These are phyloP conservation scores for Ganoderma resinaceum DNA, from an alignment of 1,284 basidiomycete genomes.

Conservation along the genomic window DNA sequence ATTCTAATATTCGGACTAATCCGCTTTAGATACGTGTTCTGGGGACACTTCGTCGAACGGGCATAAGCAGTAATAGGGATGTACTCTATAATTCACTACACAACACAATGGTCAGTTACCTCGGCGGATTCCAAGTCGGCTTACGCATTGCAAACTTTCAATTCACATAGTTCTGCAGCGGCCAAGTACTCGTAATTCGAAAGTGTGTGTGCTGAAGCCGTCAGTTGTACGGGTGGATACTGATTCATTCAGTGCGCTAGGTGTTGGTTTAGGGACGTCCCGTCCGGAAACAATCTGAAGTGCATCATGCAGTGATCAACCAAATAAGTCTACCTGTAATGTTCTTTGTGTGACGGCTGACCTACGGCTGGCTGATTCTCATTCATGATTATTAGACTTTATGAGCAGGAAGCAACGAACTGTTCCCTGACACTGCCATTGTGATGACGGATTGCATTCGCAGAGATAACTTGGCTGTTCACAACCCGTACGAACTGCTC, in stretches of 20 bases:
- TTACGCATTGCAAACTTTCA: too few relatives aligned
- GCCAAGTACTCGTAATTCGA: not conserved
- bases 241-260: not conserved
- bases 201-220: not conserved
- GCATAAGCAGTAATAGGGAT: not conserved
- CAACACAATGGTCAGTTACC: not conserved
- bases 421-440: too few relatives aligned
- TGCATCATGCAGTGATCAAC: too few relatives aligned
- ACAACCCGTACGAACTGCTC: too few relatives aligned
- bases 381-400: too few relatives aligned
- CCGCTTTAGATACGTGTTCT: not conserved
- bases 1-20: not conserved
- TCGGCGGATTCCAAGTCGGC: not conserved
- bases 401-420: too few relatives aligned
- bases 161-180: not conserved
- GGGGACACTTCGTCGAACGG: not conserved
- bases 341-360: too few relatives aligned
- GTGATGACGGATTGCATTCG: too few relatives aligned
- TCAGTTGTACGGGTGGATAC: not conserved
- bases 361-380: too few relatives aligned
- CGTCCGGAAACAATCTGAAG: not conserved
- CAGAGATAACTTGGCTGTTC: too few relatives aligned
- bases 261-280: not conserved
- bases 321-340: too few relatives aligned
- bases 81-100: slow-evolving; percentile 1